phyloP scores from a whole-genome alignment of 2,329 filamentous ascomycete species.

The Rachicladosporium sp. region DNA sequence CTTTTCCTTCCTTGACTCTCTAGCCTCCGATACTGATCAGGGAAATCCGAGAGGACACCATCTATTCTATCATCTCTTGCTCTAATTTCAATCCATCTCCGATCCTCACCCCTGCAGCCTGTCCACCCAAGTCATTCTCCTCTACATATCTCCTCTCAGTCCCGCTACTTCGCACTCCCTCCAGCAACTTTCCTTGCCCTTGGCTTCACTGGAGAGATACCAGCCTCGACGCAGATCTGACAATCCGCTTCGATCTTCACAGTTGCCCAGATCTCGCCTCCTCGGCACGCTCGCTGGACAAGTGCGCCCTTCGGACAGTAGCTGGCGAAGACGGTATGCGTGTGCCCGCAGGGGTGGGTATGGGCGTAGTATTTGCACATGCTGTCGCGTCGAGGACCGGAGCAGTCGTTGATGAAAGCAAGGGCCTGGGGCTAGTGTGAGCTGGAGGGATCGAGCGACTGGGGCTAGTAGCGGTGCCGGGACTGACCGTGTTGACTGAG shows the following conservation, averaged over 20 bases:
- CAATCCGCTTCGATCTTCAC: slow-evolving; percentile 25
- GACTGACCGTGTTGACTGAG: too few species aligned
- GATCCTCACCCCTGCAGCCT: too few species aligned
- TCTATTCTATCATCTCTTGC: too few species aligned
- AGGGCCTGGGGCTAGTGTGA: too few species aligned
- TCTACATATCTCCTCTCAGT: not conserved
- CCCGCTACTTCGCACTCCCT: not conserved
- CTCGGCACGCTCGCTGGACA: slow-evolving; percentile 20
- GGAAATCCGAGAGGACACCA: too few species aligned
- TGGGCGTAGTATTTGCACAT: slow-evolving; percentile 40
- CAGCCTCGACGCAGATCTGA: slow-evolving; percentile 15
- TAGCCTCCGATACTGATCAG: too few species aligned
- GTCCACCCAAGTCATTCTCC: not conserved
- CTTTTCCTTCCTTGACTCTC: too few species aligned
- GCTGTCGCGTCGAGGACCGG: not conserved
- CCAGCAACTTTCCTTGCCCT: not conserved
- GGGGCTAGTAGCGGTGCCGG: too few species aligned
- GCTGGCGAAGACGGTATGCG: slow-evolving; percentile 26
- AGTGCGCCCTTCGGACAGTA: slow-evolving; percentile 22
- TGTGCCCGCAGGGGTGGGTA: slow-evolving; percentile 34
- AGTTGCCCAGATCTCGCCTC: slow-evolving; percentile 25
- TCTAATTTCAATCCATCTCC: too few species aligned
- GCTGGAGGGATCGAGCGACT: too few species aligned
- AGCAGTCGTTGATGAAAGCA: too few species aligned
- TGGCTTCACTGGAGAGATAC: not conserved